Conservation (phyloP, 202 grass and related monocot genomes). For the Carex arenaria region DNA sequence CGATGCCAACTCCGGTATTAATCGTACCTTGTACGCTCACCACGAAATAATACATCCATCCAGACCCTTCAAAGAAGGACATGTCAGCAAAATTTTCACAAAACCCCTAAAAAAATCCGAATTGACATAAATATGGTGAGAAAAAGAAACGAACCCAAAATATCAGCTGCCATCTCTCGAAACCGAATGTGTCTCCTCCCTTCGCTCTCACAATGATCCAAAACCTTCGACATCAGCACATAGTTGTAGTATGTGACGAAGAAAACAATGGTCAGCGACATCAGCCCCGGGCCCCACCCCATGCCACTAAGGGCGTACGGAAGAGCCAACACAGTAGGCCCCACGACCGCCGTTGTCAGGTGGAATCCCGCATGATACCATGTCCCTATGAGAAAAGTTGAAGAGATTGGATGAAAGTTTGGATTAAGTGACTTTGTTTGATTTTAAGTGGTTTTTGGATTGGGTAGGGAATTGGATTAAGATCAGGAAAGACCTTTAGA, state of each 20-base stretch:
- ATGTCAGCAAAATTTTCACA: constrained; percentile 12
- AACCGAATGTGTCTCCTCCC: constrained; percentile 84
- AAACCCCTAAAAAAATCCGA: background rate
- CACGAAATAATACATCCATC: constrained; percentile 91
- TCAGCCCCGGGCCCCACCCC: constrained; percentile 62
- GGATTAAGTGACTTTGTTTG: background rate
- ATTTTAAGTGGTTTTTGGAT: background rate
- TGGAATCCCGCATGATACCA: constrained; percentile 99
- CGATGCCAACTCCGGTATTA: constrained; percentile 87
- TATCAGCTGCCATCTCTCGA: constrained; percentile 88
- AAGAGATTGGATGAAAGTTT: background rate
- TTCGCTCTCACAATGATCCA: constrained; percentile 81
- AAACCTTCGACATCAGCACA: constrained; percentile 83
- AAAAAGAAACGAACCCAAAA: constrained; percentile 44
- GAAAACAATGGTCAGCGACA: constrained; percentile 37
- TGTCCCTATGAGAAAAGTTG: constrained; percentile 32
- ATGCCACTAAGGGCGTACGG: constrained; percentile 82
- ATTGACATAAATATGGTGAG: background rate
- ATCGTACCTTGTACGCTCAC: constrained; percentile 64
- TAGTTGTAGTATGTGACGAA: constrained; percentile 89
- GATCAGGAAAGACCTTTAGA: constrained; percentile 61
- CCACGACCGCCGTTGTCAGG: constrained; percentile 91
- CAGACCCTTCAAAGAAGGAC: constrained; percentile 40
- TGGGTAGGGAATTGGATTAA: background rate
- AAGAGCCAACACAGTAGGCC: constrained; percentile 82